phyloP scores from a whole-genome alignment of 208 protist genomes.

The Trypanosoma rangeli region DNA sequence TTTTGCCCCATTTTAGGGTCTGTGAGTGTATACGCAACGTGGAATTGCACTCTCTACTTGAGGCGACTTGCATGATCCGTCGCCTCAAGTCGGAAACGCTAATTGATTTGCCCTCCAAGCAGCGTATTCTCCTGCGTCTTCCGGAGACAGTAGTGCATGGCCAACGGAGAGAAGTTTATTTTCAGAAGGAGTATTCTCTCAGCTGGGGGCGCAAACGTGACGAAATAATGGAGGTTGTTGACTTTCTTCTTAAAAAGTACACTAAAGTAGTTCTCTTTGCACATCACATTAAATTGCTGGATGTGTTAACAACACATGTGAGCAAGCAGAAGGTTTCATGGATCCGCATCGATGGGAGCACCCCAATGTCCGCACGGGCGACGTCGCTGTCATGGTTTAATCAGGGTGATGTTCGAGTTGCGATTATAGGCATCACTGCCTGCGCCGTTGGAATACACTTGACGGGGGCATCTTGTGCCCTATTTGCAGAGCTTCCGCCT shows the following conservation, averaged over 20 bases:
- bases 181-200: conserved; percentile 61
- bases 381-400: conserved; percentile 46
- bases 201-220: conserved; percentile 54
- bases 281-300: conserved; percentile 72
- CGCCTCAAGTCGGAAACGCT: conserved; percentile 71
- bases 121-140: conserved; percentile 61
- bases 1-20: conserved; percentile 59
- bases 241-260: conserved; percentile 57
- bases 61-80: conserved; percentile 55
- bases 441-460: conserved; percentile 79
- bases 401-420: conserved; percentile 36
- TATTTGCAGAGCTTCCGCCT: conserved; percentile 86
- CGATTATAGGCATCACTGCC: conserved; percentile 75
- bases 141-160: conserved; percentile 10
- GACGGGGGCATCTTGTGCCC: conserved; percentile 54
- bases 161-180: conserved; percentile 21
- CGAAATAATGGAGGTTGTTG: conserved; percentile 63
- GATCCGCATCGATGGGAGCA: conserved; percentile 68
- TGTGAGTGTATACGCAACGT: conserved; percentile 37
- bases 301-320: conserved; percentile 36
- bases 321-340: conserved; percentile 26
- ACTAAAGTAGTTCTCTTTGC: conserved; percentile 69
- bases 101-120: conserved; percentile 68
- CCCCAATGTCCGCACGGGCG: conserved; percentile 35
- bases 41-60: conserved; percentile 56